These are phyloP conservation scores for Panaeolus papilionaceus DNA, from an alignment of 768 basidiomycete species.

Conservation along the genomic window DNA sequence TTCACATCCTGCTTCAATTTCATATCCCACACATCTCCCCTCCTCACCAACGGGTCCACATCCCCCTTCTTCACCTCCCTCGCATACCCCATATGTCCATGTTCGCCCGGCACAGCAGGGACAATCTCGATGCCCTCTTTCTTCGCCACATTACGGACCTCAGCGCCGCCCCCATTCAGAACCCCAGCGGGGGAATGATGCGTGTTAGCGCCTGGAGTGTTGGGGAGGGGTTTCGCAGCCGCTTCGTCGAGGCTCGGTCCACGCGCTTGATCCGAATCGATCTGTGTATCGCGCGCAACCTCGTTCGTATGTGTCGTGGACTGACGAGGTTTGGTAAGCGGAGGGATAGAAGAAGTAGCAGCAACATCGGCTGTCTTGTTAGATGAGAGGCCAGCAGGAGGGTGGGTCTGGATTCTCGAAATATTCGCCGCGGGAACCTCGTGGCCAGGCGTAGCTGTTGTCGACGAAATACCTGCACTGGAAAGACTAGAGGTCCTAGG, in stretches of 20 bases:
- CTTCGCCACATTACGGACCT: background rate
- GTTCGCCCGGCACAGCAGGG: background rate
- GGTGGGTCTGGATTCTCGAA: background rate
- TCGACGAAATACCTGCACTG: background rate
- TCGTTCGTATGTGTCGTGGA: too few species aligned
- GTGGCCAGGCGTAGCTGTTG: background rate
- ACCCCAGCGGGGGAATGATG: background rate
- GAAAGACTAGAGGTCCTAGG: background rate
- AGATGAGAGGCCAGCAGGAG: background rate
- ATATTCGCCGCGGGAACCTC: background rate
- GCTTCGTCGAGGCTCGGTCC: background rate
- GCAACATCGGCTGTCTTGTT: background rate
- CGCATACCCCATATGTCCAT: constrained; percentile 4
- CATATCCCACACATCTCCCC: constrained; percentile 4
- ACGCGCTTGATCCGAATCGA: background rate
- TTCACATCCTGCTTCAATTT: background rate
- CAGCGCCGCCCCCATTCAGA: background rate
- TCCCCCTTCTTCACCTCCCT: background rate
- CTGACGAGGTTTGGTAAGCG: background rate
- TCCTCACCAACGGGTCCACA: background rate
- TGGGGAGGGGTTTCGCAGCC: constrained; percentile 4
- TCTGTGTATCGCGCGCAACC: too few species aligned
- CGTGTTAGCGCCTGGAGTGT: background rate
- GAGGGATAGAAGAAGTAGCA: background rate
- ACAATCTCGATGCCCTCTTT: background rate